These are phyloP conservation scores for Yamadazyma epiphylla DNA, from an alignment of 1,139 yeast species.

Conservation along the genomic window DNA sequence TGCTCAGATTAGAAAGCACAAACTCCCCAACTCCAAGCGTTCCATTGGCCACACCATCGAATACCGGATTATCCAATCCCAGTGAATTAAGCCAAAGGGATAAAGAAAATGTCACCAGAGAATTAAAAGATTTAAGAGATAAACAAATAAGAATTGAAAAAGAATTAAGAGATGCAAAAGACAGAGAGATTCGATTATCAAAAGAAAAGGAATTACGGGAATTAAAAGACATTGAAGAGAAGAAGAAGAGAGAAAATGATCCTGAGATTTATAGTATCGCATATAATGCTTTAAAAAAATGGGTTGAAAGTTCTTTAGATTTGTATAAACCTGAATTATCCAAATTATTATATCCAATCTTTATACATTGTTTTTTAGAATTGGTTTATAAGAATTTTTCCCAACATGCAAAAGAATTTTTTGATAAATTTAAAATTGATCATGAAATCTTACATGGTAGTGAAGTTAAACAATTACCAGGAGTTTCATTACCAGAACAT, in stretches of 20 bases:
- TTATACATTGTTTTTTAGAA: constrained; percentile 83
- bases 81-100: constrained; percentile 25
- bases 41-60: constrained; percentile 44
- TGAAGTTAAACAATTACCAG: constrained; percentile 69
- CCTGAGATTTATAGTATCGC: constrained; percentile 76
- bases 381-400: constrained; percentile 61
- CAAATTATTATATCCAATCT: constrained; percentile 81
- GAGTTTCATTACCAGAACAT: constrained; percentile 77
- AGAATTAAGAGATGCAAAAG: constrained; percentile 37
- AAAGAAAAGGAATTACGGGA: constrained; percentile 41
- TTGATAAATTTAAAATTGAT: constrained; percentile 69
- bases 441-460: constrained; percentile 74
- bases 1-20: constrained; percentile 84
- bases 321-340: constrained; percentile 86
- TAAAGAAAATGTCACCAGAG: constrained; percentile 26
- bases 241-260: constrained; percentile 43
- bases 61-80: constrained; percentile 41
- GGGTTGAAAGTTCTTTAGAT: constrained; percentile 92
- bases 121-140: constrained; percentile 41
- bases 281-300: constrained; percentile 71
- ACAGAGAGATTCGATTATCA: constrained; percentile 37
- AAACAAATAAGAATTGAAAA: constrained; percentile 31
- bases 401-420: constrained; percentile 66
- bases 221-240: constrained; percentile 37
- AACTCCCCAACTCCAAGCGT: constrained; percentile 60